Conservation (phyloP, 2,329 filamentous ascomycete species). For the Ploettnerulaceae sp. region DNA sequence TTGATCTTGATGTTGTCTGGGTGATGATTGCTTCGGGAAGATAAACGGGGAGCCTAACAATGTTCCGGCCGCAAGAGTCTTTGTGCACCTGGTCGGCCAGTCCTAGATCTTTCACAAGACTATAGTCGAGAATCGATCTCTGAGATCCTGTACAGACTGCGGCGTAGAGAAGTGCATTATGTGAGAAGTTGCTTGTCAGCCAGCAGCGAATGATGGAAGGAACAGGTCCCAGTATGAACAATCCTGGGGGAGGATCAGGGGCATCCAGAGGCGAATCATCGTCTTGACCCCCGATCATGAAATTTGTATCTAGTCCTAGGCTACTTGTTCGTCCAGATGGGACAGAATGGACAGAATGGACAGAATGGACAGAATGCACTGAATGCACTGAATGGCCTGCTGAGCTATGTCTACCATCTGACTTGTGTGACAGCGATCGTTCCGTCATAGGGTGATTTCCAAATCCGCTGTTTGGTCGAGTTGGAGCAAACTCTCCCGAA, state of each 20-base stretch:
- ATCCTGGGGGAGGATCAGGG: slow-evolving; percentile 72
- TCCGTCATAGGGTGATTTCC: slow-evolving; percentile 80
- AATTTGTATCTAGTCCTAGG: slow-evolving; percentile 73
- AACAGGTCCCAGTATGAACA: slow-evolving; percentile 82
- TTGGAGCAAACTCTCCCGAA: slow-evolving; percentile 74
- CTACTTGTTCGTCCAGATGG: slow-evolving; percentile 81
- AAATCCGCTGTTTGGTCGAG: slow-evolving; percentile 74
- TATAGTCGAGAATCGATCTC: slow-evolving; percentile 73
- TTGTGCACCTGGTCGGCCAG: slow-evolving; percentile 62
- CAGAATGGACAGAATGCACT: slow-evolving; percentile 68
- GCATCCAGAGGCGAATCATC: slow-evolving; percentile 67
- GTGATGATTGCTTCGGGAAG: slow-evolving; percentile 85
- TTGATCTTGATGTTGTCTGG: slow-evolving; percentile 67
- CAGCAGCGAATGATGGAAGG: slow-evolving; percentile 95
- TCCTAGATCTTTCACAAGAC: slow-evolving; percentile 69
- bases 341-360: slow-evolving; percentile 65
- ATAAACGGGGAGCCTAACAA: slow-evolving; percentile 76
- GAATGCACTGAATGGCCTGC: slow-evolving; percentile 75
- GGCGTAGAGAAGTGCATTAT: slow-evolving; percentile 83
- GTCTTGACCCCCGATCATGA: slow-evolving; percentile 56
- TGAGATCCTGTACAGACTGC: slow-evolving; percentile 90
- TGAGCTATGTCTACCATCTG: slow-evolving; percentile 90
- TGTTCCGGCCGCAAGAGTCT: slow-evolving; percentile 59
- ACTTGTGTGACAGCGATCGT: slow-evolving; percentile 88
- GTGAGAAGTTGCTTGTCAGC: slow-evolving; percentile 86